Percentiles rank a stretch among this genome's conserved stretches.
Conservation (phyloP, 768 basidiomycete species). For the Termitomyces sp. region DNA sequence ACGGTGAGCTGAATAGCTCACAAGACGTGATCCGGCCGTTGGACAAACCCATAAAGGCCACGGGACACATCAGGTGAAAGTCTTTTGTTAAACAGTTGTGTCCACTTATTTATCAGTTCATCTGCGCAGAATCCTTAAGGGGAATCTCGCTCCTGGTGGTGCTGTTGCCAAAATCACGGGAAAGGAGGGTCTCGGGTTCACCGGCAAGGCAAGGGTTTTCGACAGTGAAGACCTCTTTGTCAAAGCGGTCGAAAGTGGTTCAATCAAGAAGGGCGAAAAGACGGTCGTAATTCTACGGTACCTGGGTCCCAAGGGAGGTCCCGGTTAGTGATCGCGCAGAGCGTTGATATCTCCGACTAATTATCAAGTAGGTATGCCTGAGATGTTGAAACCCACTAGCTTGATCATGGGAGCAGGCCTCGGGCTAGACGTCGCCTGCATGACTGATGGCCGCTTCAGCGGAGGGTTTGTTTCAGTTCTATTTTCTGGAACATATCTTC, state of each 20-base stretch:
- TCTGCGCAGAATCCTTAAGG: slow-evolving; percentile 69
- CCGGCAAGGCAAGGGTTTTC: slow-evolving; percentile 89
- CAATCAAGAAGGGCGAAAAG: slow-evolving; percentile 93
- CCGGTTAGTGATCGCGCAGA: slow-evolving; percentile 53
- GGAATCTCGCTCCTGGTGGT: slow-evolving; percentile 91
- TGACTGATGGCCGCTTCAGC: slow-evolving; percentile 97
- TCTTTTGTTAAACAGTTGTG: slow-evolving; percentile 4
- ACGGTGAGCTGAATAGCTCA: slow-evolving; percentile 66
- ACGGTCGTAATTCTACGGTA: slow-evolving; percentile 94
- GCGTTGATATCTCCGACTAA: slow-evolving; percentile 15
- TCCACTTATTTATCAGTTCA: slow-evolving; percentile 6
- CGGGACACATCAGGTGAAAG: slow-evolving; percentile 81
- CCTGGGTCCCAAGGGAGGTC: slow-evolving; percentile 95
- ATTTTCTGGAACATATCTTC: slow-evolving; percentile 10
- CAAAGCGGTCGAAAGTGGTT: slow-evolving; percentile 80
- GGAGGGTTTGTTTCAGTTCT: slow-evolving; percentile 69
- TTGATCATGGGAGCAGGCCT: slow-evolving; percentile 98
- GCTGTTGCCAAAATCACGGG: slow-evolving; percentile 97
- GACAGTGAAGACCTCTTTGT: slow-evolving; percentile 88
- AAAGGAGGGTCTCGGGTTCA: slow-evolving; percentile 87
- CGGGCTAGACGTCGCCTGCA: slow-evolving; percentile 91
- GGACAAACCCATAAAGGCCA: slow-evolving; percentile 80
- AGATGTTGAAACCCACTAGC: slow-evolving; percentile 98
- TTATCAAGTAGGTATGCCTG: slow-evolving; percentile 79
- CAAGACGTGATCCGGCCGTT: slow-evolving; percentile 90